phyloP scores from a whole-genome alignment of 1,284 basidiomycete genomes.

The Violaceomyces palustris region DNA sequence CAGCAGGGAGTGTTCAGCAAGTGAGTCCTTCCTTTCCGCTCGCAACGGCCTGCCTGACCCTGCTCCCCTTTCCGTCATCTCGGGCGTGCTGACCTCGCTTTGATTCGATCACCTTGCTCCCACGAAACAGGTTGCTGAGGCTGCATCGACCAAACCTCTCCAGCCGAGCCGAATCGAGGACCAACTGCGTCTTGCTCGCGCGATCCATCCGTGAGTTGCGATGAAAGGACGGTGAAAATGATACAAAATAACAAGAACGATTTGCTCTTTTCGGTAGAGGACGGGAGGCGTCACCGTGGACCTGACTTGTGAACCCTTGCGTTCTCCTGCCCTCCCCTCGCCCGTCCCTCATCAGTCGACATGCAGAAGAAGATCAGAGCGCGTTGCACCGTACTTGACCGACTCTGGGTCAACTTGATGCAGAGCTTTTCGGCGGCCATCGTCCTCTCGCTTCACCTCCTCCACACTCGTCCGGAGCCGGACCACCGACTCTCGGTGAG shows the following conservation, averaged over 20 bases:
- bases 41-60: no score
- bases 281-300: no score
- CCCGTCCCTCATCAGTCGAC: no score
- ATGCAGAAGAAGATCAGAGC: constrained; percentile 45
- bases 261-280: no score
- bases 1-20: constrained; percentile 48
- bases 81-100: no score
- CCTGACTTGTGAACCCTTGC: no score
- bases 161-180: constrained; percentile 30
- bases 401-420: constrained; percentile 42
- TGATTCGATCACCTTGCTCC: no score
- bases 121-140: no score
- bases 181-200: constrained; percentile 44
- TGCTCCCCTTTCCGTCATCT: no score
- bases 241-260: background rate
- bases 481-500: constrained; percentile 35
- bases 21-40: no score
- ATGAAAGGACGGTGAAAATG: constrained; percentile 3
- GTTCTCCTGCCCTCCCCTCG: no score
- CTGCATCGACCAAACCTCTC: constrained; percentile 41
- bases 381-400: constrained; percentile 39
- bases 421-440: constrained; percentile 45
- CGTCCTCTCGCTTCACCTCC: constrained; percentile 44
- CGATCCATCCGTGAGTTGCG: constrained; percentile 29
- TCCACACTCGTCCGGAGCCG: constrained; percentile 29